Evolutionary conservation across 371 early-diverging fungal species (phyloP).

Genomic region (Batkoa obscura): DNA sequence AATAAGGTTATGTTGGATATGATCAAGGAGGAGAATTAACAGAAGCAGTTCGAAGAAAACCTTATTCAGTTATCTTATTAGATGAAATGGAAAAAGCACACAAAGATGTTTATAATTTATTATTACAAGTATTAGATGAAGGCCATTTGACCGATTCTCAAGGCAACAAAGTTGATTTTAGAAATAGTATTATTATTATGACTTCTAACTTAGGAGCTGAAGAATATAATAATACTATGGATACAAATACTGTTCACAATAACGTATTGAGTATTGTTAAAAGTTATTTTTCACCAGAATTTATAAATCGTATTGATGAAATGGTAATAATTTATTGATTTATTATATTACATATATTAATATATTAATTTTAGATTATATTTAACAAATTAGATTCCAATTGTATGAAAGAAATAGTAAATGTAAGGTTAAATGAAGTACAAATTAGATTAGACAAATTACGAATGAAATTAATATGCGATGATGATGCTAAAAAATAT

Average conservation of each 20-base stretch:
- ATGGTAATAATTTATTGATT: conserved; percentile 12
- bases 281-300: conserved; percentile 72
- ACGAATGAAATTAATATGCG: conserved; percentile 39
- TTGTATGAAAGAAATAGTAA: conserved; percentile 58
- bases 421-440: conserved; percentile 59
- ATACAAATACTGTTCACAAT: conserved; percentile 9
- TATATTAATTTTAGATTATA: conserved; percentile 19
- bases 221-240: conserved; percentile 13
- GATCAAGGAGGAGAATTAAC: conserved; percentile 77
- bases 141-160: conserved; percentile 71
- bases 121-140: conserved; percentile 79
- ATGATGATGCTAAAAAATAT: conserved; percentile 49
- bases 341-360: background rate
- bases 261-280: conserved; percentile 41
- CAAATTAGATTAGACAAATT: conserved; percentile 51
- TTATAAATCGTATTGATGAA: conserved; percentile 82
- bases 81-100: conserved; percentile 93
- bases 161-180: conserved; percentile 68
- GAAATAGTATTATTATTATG: conserved; percentile 85
- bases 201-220: conserved; percentile 65
- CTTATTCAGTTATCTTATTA: conserved; percentile 70
- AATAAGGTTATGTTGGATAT: conserved; percentile 42
- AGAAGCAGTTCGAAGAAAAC: conserved; percentile 74
- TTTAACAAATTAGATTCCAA: conserved; percentile 61
- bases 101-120: conserved; percentile 44